Percentiles rank a stretch among this genome's conserved stretches.
Conservation (phyloP, 2,329 filamentous ascomycete genomes). For the Phaeosphaeria sp. region DNA sequence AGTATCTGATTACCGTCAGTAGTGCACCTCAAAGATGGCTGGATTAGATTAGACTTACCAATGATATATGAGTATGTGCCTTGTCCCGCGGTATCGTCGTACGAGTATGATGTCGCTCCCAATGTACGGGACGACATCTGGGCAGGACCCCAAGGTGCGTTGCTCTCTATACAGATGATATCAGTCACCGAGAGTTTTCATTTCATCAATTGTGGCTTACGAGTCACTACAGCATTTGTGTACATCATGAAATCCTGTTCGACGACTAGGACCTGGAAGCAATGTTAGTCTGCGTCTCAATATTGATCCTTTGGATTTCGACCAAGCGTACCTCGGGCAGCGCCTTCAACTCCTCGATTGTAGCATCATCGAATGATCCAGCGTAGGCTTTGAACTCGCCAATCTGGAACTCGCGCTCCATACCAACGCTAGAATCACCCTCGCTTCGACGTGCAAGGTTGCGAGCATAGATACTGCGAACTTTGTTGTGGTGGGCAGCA, state of each 20-base stretch:
- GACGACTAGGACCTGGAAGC: constrained; percentile 27
- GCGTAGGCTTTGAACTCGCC: constrained; percentile 42
- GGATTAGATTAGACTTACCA: constrained; percentile 34
- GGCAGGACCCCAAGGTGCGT: constrained; percentile 36
- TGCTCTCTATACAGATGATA: constrained; percentile 17
- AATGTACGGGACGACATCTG: constrained; percentile 34
- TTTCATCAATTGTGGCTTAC: constrained; percentile 10
- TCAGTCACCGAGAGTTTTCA: constrained; percentile 4
- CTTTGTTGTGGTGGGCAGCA: constrained; percentile 30
- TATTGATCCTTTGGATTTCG: not conserved
- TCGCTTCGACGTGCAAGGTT: constrained; percentile 31
- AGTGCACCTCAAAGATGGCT: not conserved
- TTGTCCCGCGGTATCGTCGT: constrained; percentile 31
- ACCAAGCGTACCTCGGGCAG: constrained; percentile 30
- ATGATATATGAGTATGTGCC: constrained; percentile 59
- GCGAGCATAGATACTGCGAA: constrained; percentile 38
- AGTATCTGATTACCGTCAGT: constrained; percentile 51
- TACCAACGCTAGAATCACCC: constrained; percentile 14
- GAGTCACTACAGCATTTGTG: constrained; percentile 25
- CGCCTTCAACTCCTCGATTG: constrained; percentile 35
- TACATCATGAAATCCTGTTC: constrained; percentile 38
- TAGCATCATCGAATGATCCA: constrained; percentile 38
- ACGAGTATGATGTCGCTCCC: constrained; percentile 31
- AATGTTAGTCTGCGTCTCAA: not conserved
- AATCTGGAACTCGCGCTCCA: constrained; percentile 39